phyloP scores from a whole-genome alignment of 2,329 filamentous ascomycete genomes.

The Epichloe aotearoae region DNA sequence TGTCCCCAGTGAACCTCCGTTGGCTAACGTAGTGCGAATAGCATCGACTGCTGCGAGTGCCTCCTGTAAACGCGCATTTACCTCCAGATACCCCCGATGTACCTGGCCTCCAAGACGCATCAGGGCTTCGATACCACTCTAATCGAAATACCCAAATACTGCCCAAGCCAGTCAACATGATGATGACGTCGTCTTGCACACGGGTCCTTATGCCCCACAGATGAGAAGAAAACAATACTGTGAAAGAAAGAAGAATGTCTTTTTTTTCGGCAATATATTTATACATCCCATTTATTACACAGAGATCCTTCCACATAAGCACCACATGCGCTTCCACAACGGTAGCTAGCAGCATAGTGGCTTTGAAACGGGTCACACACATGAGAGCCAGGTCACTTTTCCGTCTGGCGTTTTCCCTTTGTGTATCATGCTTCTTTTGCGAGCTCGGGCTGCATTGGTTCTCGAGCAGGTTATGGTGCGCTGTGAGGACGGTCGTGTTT shows the following conservation, averaged over 20 bases:
- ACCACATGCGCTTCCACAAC: not conserved
- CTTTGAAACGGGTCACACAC: not conserved
- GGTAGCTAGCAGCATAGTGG: not conserved
- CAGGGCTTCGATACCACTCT: not conserved
- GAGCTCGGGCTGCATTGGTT: not conserved
- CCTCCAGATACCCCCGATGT: not conserved
- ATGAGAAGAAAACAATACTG: not conserved
- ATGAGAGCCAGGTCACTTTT: not conserved
- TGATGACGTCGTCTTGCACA: not conserved
- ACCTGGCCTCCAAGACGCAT: not conserved
- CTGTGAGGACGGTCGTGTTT: not conserved
- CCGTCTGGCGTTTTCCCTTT: not conserved
- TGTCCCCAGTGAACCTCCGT: not conserved
- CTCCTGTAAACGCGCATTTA: constrained; percentile 15
- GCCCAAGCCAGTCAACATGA: not conserved
- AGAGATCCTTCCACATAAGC: not conserved
- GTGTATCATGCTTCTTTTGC: not conserved
- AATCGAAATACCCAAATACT: not conserved
- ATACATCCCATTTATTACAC: not conserved
- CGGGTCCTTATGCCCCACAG: not conserved
- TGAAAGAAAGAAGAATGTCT: not conserved
- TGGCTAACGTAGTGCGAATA: constrained; percentile 7
- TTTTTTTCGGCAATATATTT: not conserved
- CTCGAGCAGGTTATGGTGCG: not conserved
- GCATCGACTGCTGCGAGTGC: constrained; percentile 30